A percentile compares a stretch with the other conserved stretches of the same genome.
Conservation (phyloP, 768 basidiomycete genomes). For the Lentinula lateritia region DNA sequence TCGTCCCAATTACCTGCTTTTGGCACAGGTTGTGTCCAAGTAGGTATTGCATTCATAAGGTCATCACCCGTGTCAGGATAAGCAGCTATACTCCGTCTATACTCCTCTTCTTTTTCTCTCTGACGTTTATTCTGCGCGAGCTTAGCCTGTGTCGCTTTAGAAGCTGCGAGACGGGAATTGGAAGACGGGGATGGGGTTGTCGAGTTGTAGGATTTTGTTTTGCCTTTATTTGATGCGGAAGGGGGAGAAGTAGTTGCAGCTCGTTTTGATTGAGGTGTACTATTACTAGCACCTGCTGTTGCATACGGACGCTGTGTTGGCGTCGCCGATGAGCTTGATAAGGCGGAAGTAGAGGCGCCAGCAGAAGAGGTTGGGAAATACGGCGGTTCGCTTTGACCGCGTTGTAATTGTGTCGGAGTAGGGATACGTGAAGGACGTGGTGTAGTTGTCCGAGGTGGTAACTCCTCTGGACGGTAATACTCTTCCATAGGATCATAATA, state of each 20-base stretch:
- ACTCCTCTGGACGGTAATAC: slow-evolving; percentile 18
- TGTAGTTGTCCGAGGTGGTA: slow-evolving; percentile 30
- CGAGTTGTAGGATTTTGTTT: slow-evolving; percentile 21
- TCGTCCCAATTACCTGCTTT: slow-evolving; percentile 81
- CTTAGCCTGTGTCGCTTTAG: slow-evolving; percentile 36
- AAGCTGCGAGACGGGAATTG: slow-evolving; percentile 35
- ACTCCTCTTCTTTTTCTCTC: slow-evolving; percentile 35
- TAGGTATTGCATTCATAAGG: slow-evolving; percentile 72
- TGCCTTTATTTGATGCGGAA: background rate
- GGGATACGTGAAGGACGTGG: slow-evolving; percentile 28
- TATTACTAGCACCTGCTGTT: background rate
- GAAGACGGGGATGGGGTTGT: slow-evolving; percentile 25
- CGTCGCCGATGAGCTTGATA: background rate
- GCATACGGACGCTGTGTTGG: background rate
- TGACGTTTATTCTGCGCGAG: slow-evolving; percentile 26
- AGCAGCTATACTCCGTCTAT: slow-evolving; percentile 54
- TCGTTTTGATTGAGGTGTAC: background rate
- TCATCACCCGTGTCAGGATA: slow-evolving; percentile 62
- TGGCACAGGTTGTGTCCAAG: slow-evolving; percentile 72
- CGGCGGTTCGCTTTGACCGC: slow-evolving; percentile 32
- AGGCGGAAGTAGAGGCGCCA: background rate
- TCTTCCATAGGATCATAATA: slow-evolving; percentile 18
- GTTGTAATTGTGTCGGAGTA: slow-evolving; percentile 28
- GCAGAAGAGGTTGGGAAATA: slow-evolving; percentile 18
- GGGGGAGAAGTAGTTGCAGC: background rate